Conservation (phyloP, 2,329 filamentous ascomycete species). For the Dactylella cylindrospora region DNA sequence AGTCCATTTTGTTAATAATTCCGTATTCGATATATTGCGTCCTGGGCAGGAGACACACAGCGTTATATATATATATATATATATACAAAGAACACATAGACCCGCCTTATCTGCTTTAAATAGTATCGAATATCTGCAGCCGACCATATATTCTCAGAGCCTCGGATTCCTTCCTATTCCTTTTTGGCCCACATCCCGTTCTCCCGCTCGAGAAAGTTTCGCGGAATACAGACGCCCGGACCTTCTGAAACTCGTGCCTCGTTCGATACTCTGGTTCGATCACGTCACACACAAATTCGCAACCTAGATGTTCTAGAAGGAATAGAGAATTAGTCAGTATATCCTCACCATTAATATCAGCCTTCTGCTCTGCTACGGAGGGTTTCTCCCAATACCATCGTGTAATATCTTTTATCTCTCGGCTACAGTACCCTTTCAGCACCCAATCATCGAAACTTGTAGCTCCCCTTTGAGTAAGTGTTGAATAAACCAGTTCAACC, state of each 20-base stretch:
- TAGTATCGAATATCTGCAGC: constrained; percentile 14
- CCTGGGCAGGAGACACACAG: constrained; percentile 21
- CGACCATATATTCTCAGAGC: constrained; percentile 23
- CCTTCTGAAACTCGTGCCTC: constrained; percentile 31
- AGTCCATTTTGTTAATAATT: constrained; percentile 12
- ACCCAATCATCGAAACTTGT: too few relatives aligned
- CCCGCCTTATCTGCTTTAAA: constrained; percentile 4
- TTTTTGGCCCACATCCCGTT: not conserved
- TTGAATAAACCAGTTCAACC: constrained; percentile 40
- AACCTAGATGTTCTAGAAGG: constrained; percentile 36
- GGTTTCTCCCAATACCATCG: constrained; percentile 22
- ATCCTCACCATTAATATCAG: not conserved
- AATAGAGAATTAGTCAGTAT: not conserved
- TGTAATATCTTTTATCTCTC: constrained; percentile 13
- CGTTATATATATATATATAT: constrained; percentile 9
- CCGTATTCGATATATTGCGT: not conserved
- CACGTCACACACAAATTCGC: constrained; percentile 30
- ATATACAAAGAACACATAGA: not conserved
- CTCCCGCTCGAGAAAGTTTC: not conserved
- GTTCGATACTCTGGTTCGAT: constrained; percentile 1
- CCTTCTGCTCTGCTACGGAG: constrained; percentile 1
- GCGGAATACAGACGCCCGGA: constrained; percentile 3
- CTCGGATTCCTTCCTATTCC: constrained; percentile 27
- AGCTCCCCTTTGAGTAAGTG: too few relatives aligned
- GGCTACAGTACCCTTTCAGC: not conserved